Base-by-base conservation (phyloP, 805 yeast genomes). In the Candida ascalaphidarum region DNA sequence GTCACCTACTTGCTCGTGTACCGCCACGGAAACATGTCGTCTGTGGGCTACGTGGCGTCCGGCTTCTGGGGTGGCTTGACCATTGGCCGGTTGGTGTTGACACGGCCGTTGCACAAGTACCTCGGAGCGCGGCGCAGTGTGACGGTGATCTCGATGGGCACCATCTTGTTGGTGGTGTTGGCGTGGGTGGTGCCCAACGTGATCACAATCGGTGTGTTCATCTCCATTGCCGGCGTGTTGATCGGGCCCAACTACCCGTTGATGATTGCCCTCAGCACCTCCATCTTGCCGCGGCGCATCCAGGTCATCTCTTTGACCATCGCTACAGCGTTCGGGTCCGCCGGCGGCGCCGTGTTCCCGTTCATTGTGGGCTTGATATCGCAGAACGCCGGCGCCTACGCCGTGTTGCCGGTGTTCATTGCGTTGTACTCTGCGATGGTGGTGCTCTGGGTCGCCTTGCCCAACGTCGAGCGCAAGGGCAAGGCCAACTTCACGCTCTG, bases 41-140 rank as follows among this genome's bases (percentile, higher is more conserved):
- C 40, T 2, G 37, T 35, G 16, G 50, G 50, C 1, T 44, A 46
- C 23, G 48, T 43, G 11, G 43, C 42, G 37, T 39, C 44, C 22
- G 50, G 49, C 0, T 44, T 43, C 31, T 46, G 47, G 46, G 45
- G 43, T 1, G 49, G 50, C n/a, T 34, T 46, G n/a, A 46, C 48
- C 2, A 17, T 46, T 5, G 50, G 50, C 3, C 25, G 50, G 10
- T 33, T 43, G 14, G 25, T 30, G 14, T 21, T 43, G 26, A 46
- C 50, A n/a, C 33, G 41, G 7, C 33, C 39, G 6, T 24, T 40
- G 6, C 39, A 43, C 35, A 40, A 30, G 20, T 23, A 9, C 5
- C 14, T 36, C 12, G 50, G 50, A 2, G 45, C 43, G 11, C 29
- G 43, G 6, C 29, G 43, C 10, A 30, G 40, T 3, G 34, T 41